These are phyloP conservation scores for Nepenthes gracilis DNA, from an alignment of 148 eudicot genomes.

Conservation along the genomic window DNA sequence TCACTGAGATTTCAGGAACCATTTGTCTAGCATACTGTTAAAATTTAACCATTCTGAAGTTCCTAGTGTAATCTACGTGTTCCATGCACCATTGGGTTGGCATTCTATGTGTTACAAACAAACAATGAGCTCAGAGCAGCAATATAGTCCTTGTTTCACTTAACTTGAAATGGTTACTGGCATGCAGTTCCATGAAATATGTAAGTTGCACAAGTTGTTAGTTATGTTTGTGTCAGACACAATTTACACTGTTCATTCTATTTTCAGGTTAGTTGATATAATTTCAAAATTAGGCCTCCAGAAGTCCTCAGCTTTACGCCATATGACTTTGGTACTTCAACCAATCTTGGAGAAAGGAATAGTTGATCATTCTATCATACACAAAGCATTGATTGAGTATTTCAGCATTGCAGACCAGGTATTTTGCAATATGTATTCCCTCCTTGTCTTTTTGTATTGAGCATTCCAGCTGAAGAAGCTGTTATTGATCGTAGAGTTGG, in stretches of 20 bases:
- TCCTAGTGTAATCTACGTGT: no score
- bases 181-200: background rate
- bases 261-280: conserved; percentile 71
- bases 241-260: background rate
- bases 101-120: no score
- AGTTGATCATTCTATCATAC: conserved; percentile 86
- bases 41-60: no score
- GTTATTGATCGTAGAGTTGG: background rate
- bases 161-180: background rate
- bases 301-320: conserved; percentile 60
- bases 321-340: conserved; percentile 65
- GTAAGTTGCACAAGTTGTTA: background rate
- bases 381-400: conserved; percentile 72
- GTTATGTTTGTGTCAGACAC: background rate
- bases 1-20: no score
- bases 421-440: background rate
- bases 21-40: no score
- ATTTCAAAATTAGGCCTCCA: conserved; percentile 63
- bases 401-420: conserved; percentile 86
- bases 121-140: no score
- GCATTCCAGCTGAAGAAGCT: background rate
- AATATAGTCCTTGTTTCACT: no score
- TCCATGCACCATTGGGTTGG: no score
- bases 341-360: conserved; percentile 95
- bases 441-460: background rate